These are phyloP conservation scores for Salix caprea DNA, from an alignment of 345 rosid species.

Conservation along the genomic window DNA sequence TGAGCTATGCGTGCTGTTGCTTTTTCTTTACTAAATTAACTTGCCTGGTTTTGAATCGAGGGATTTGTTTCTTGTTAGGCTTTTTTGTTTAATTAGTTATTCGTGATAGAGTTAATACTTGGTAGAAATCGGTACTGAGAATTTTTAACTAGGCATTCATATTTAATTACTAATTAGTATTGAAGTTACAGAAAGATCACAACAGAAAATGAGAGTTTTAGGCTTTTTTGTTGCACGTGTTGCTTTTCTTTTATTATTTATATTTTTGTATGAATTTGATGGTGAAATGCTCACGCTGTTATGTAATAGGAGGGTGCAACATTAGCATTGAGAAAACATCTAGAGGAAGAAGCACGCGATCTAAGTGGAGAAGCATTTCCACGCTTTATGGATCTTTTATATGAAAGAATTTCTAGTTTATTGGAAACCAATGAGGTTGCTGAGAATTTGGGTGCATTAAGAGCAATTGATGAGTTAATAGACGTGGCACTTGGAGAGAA, in stretches of 20 bases:
- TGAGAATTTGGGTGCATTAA: constrained; percentile 86
- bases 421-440: constrained; percentile 71
- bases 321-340: constrained; percentile 74
- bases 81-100: not conserved
- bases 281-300: constrained; percentile 6
- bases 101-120: not conserved
- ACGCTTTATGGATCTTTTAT: constrained; percentile 83
- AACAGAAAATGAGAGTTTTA: not conserved
- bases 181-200: not conserved
- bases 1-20: not conserved
- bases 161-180: not conserved
- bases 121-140: not conserved
- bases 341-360: constrained; percentile 87
- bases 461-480: constrained; percentile 87
- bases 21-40: not conserved
- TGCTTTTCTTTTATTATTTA: not conserved
- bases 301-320: constrained; percentile 67
- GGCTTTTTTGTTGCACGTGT: not conserved
- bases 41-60: not conserved
- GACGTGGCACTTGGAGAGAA: constrained; percentile 92
- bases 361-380: constrained; percentile 83
- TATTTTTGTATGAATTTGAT: constrained; percentile 5
- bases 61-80: not conserved
- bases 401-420: constrained; percentile 62
- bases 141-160: not conserved